Base-by-base conservation (phyloP, 306 rosid genomes). In the Crotalaria pallida region DNA sequence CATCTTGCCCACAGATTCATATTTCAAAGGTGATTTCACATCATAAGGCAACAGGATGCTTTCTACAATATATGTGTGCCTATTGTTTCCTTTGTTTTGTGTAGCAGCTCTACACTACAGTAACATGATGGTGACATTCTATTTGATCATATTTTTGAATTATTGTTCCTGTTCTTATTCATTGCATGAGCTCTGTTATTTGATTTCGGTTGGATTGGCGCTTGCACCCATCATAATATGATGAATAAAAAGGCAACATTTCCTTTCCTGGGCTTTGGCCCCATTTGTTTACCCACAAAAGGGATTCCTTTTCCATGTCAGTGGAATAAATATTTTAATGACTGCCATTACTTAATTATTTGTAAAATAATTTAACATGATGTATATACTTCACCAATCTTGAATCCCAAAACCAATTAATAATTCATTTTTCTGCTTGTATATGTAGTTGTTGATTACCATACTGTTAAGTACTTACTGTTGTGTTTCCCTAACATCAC, bases 401-500 rank as follows among this genome's bases (percentile, higher is more conserved):
- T 36, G 57, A 48, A 76, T 68, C 26, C 47, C 40, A 15, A 31
- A 60, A 19, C 49, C 58, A 49, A 76, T 27, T 26, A 17, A 45
- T 17, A 38, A 17, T 78, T 47, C 26, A 13, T 24, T 78, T 61
- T 62, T 65, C 66, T 21, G 24, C 67, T 26, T 43, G 3, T 61
- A 36, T 57, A 57, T 47, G 38, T 49, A 49, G 69, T 50, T 63
- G 69, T 50, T 63, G 61, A 56, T 33, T 47, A 27, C 49, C 57
- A 27, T 29, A 47, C 36, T 72, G 64, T 74, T 65, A 24, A n/a
- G 3, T 66, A 50, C 18, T 43, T 47, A 29, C 3, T 69, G 41
- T 22, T 67, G 43, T 16, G 44, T 59, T 56, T 45, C 75, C 34
- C 31, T 49, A 49, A 60, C 60, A 44, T 41, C 59, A n/a, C 72